A percentile compares a stretch with the other conserved stretches of the same genome.
These are phyloP conservation scores for Candida montana DNA, from an alignment of 805 yeast species.

Conservation along the genomic window DNA sequence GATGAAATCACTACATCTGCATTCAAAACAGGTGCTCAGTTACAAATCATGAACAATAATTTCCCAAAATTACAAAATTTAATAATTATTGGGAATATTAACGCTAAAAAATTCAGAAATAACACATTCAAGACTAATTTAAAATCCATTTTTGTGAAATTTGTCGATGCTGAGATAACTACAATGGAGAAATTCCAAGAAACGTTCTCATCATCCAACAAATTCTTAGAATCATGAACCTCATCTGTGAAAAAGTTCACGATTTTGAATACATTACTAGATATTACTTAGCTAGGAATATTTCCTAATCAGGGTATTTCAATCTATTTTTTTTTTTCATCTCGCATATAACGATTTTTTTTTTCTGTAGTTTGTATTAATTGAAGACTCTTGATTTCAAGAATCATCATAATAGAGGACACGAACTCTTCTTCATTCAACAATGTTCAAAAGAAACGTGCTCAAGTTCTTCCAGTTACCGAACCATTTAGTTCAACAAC, in stretches of 20 bases:
- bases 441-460: background rate
- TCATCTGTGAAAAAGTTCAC: too few species aligned
- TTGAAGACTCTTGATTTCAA: too few species aligned
- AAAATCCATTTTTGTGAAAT: conserved; percentile 5
- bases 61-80: conserved; percentile 8
- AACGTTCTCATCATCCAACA: background rate
- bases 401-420: too few species aligned
- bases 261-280: too few species aligned
- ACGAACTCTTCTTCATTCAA: background rate
- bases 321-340: too few species aligned
- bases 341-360: too few species aligned
- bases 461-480: background rate
- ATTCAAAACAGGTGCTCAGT: conserved; percentile 6
- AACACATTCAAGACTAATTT: background rate
- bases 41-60: conserved; percentile 5
- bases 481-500: background rate
- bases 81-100: conserved; percentile 13
- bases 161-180: conserved; percentile 9
- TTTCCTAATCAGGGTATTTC: too few species aligned
- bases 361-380: too few species aligned
- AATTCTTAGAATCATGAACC: background rate
- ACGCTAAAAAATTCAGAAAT: conserved; percentile 4
- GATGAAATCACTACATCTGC: background rate
- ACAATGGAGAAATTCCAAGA: background rate
- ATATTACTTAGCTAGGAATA: too few species aligned